Evolutionary conservation across 169 alveolate genomes (phyloP), one percentile per base, ranked within the genome.

Genomic region (Plasmodium knowlesi): DNA sequence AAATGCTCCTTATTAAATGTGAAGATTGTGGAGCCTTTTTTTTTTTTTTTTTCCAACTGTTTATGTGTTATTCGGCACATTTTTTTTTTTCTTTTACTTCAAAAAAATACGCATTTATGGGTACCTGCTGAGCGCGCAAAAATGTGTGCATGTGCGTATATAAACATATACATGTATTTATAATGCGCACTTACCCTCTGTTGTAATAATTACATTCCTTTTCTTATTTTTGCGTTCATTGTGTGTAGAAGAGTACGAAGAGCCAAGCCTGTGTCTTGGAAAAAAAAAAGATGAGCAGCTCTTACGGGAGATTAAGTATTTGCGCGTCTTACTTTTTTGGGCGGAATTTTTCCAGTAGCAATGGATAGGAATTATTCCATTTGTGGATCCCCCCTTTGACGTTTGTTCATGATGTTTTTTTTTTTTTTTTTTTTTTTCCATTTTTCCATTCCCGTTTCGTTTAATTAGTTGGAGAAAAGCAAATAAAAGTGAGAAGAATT

Each of bases 11-110:
- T 22, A 46, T 81, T 50, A 81, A 37, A 73, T 30, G 32, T 73
- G 88, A 81, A 28, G 39, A 16, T 8, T 53, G 43, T 81, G 39
- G 37, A 32, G 37, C 5, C 34, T 50, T 50, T 50, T 81, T 2
- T 81, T 50, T 50, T 81, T 81, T 81, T 81, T 53, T 25, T 50
- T 81, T 81, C 19, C 37, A 61, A 61, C 82, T 73, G 43, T 73
- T 30, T 73, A 73, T n/a, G 54, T 61, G 16, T 61, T 1, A 61
- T 12, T 61, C 37, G 12, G 76, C 76, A 73, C 41, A 12, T 16
- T 73, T 73, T 32, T 73, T 73, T 32, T 73, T 22, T 73, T 32
- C 32, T 22, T 73, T 34, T 37, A 73, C 41, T 73, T 30, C 12
- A 34, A 28, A 72, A 34, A 72, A 73, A 73, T 0, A 61, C 28